Base-by-base conservation (phyloP, 1,139 yeast genomes). In the Blastobotrys illinoisensis region DNA sequence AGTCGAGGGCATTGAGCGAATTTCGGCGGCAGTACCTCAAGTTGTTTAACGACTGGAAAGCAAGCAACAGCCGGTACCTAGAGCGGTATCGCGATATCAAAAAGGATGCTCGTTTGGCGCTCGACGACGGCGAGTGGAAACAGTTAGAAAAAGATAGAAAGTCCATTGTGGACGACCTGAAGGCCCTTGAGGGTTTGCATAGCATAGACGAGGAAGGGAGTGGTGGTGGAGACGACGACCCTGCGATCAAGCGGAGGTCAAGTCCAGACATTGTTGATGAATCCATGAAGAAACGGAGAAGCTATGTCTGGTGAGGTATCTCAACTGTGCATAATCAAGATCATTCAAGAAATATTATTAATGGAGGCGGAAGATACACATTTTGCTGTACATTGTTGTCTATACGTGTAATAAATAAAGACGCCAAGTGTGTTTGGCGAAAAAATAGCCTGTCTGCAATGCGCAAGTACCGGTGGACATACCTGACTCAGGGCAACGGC, bases 41-140 rank as follows among this genome's bases (percentile, higher is more conserved):
- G 14, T 40, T 55, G 16, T 53, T 32, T 36, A 20, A 44, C 9
- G 53, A 49, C 3, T 55, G 58, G 58, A 46, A 36, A 16, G 32
- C 20, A 23, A 21, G 47, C 23, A 52, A 55, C 7, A 32, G 11
- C 13, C 40, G 40, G 7, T 32, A 13, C 16, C 16, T 32, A 11
- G 40, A 32, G 16, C 14, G 16, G 3, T 32, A 13, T n/a, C 14
- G 7, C 7, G 40, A 32, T n/a, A 32, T 32, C 7, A 14, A 32
- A n/a, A 32, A 32, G 40, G 40, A 32, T 32, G 40, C 40, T 2
- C 40, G 16, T 4, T n/a, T 32, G 14, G 40, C 40, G 16, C 40
- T 32, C 1, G 40, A 32, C 7, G 16, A 11, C 16, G 40, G 13
- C 7, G 40, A 32, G 7, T 32, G 14, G 40, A 11, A 32, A 13